Evolutionary conservation across 1,139 yeast genomes (phyloP).

Genomic region (Blastobotrys malaysiensis): DNA sequence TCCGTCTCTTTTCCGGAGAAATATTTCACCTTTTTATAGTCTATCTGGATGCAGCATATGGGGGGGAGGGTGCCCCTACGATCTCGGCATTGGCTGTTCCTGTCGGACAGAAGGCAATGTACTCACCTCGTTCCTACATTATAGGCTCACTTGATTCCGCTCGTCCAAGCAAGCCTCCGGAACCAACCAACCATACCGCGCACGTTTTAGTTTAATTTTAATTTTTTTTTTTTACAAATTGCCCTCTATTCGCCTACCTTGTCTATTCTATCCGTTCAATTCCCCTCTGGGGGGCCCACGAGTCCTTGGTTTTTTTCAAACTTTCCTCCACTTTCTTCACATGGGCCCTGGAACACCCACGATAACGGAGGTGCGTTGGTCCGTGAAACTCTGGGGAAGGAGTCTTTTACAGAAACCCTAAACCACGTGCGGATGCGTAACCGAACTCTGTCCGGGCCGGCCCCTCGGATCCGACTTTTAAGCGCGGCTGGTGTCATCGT

Average conservation of each 20-base stretch:
- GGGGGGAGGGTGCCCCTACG: background rate
- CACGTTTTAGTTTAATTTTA: background rate
- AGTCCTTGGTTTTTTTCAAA: too few relatives aligned
- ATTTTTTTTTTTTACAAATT: background rate
- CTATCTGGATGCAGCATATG: background rate
- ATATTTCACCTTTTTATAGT: background rate
- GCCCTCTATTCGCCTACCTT: background rate
- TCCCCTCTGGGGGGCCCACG: background rate
- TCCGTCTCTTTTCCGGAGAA: background rate
- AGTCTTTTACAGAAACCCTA: background rate
- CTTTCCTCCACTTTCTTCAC: background rate
- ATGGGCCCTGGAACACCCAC: background rate
- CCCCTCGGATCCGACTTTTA: background rate
- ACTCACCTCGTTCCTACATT: background rate
- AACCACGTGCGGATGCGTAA: background rate
- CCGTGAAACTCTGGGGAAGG: conserved; percentile 1
- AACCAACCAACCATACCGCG: background rate
- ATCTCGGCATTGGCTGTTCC: background rate
- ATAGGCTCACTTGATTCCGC: background rate
- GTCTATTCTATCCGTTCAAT: background rate
- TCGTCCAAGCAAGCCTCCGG: background rate
- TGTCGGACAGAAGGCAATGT: background rate
- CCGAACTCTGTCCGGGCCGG: background rate
- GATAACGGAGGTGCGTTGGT: background rate
- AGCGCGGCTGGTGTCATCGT: background rate